Evolutionary conservation across 2,329 filamentous ascomycete genomes (phyloP), one percentile per base, ranked within the genome.

Genomic region (Dactylellina cionopaga): DNA sequence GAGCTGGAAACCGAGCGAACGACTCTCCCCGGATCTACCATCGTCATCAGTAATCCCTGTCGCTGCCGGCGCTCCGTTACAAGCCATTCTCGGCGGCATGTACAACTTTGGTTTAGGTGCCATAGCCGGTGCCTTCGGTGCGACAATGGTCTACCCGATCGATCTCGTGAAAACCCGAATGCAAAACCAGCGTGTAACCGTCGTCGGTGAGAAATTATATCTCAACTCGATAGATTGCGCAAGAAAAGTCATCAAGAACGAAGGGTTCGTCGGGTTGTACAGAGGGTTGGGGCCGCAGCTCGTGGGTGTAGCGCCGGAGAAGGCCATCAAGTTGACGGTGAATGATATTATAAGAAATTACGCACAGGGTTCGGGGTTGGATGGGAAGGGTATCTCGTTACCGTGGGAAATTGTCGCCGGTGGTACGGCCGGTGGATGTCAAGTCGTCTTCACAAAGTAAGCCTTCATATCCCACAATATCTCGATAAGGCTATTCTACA

Each of bases 61-160:
- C 86, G 71, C 83, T 86, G 24, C 25, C n/a, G 19, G 41, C 19
- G 83, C 81, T 29, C 83, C 86, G 9, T 83, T 85, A 77, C 83
- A 85, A 70, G 59, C 52, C 11, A 29, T 66, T 9, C 63, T 70
- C 2, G 56, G 39, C n/a, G 54, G 31, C 76, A 92, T 73, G 76
- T 96, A 97, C 81, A 93, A 96, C 84, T 99, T 99, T 80, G 88
- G 84, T 2, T 87, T 99, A 5, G 95, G 95, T 70, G 92, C 91
- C 80, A 76, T 96, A 76, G 95, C 95, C 5, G 95, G 95, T 81
- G 95, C 95, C 7, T 99, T 99, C 79, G 95, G 95, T 80, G 95
- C 95, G 10, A 98, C 99, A 80, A 97, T 99, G 92, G 95, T 99
- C 59, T 99, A 99, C 80, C 95, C 95, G 22, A 98, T 99, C 79